Evolutionary conservation across 2,329 filamentous ascomycete species (phyloP).

Genomic region (Botrytis medusae): DNA sequence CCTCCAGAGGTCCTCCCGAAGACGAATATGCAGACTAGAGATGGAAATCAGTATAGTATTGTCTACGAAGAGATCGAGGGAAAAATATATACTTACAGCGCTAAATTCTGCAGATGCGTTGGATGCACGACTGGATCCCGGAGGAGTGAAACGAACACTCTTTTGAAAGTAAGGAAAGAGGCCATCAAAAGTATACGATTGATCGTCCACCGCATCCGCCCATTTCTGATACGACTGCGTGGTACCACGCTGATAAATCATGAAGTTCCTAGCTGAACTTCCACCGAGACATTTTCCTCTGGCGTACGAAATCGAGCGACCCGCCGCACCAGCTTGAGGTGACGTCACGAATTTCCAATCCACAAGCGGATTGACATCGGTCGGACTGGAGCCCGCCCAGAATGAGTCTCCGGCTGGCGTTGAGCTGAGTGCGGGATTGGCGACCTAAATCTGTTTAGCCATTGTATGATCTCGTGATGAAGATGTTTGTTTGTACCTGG

Average conservation of each 20-base stretch:
- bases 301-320: constrained; percentile 28
- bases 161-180: constrained; percentile 48
- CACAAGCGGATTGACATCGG: neutral
- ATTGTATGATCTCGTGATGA: neutral
- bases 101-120: neutral
- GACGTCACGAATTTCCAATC: constrained; percentile 12
- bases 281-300: constrained; percentile 42
- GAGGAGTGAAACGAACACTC: constrained; percentile 26
- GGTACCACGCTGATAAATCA: constrained; percentile 30
- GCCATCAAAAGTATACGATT: constrained; percentile 47
- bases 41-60: neutral
- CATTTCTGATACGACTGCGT: constrained; percentile 42
- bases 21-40: constrained; percentile 12
- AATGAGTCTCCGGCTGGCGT: constrained; percentile 12
- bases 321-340: constrained; percentile 5
- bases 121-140: constrained; percentile 12
- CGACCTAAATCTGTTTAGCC: neutral
- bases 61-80: neutral
- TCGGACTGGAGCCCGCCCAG: constrained; percentile 8
- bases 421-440: neutral
- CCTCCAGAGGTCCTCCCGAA: constrained; percentile 41
- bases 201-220: constrained; percentile 44
- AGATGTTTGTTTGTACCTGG: neutral
- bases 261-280: constrained; percentile 41
- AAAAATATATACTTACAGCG: neutral